phyloP scores from a whole-genome alignment of 2,329 filamentous ascomycete genomes.

The Talaromyces sp. region DNA sequence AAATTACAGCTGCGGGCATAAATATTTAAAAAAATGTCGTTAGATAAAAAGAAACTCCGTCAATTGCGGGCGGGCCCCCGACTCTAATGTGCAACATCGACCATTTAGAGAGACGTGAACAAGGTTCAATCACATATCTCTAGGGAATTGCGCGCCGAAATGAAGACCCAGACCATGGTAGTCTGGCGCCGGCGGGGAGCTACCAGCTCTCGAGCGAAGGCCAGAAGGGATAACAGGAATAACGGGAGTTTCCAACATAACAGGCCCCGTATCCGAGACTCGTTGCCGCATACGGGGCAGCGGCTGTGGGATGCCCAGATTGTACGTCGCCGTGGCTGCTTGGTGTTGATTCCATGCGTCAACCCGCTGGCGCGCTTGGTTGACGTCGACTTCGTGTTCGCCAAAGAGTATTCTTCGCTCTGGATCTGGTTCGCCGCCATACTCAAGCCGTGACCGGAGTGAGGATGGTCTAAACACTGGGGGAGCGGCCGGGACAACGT shows the following conservation, averaged over 20 bases:
- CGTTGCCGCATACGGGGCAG: slow-evolving; percentile 9
- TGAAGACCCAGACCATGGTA: slow-evolving; percentile 19
- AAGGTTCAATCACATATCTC: background rate
- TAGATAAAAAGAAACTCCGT: slow-evolving; percentile 1
- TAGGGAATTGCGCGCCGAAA: slow-evolving; percentile 6
- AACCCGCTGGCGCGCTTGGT: slow-evolving; percentile 23
- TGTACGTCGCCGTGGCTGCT: background rate
- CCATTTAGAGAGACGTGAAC: background rate
- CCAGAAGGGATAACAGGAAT: slow-evolving; percentile 13
- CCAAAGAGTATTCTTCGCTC: slow-evolving; percentile 18
- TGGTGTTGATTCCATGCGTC: slow-evolving; percentile 16
- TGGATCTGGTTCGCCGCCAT: slow-evolving; percentile 9
- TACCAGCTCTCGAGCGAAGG: slow-evolving; percentile 25
- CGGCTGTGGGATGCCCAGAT: slow-evolving; percentile 5
- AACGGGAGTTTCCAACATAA: slow-evolving; percentile 4
- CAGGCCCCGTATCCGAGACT: slow-evolving; percentile 1
- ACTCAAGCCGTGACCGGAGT: slow-evolving; percentile 14
- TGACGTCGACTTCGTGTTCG: slow-evolving; percentile 26
- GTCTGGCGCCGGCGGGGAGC: slow-evolving; percentile 27
- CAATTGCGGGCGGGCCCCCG: slow-evolving; percentile 4
- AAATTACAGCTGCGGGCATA: background rate
- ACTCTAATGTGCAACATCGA: background rate
- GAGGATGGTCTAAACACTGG: slow-evolving; percentile 8
- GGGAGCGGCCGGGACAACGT: slow-evolving; percentile 19
- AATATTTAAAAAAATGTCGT: slow-evolving; percentile 3